Evolutionary conservation across 2,329 filamentous ascomycete species (phyloP).

Genomic region (Pyrenophora graminea): DNA sequence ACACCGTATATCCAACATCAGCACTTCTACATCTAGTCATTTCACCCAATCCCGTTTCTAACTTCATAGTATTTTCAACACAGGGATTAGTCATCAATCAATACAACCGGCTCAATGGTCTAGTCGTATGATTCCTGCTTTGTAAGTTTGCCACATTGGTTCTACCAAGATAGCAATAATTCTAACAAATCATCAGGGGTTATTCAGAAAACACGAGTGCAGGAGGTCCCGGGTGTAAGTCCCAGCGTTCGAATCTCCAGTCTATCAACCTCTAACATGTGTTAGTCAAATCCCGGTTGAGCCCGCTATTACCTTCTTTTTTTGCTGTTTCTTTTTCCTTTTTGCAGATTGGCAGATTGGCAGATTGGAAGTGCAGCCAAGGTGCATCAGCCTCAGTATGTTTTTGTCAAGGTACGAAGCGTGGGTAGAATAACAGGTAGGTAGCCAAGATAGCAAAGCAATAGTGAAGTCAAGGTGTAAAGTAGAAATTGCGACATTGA

Average conservation of each 20-base stretch:
- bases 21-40: background rate
- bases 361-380: no score
- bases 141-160: slow-evolving; percentile 5
- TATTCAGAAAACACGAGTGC: slow-evolving; percentile 6
- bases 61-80: background rate
- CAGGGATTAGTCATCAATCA: slow-evolving; percentile 3
- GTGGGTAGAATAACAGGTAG: no score
- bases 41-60: accelerated
- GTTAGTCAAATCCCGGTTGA: slow-evolving; percentile 15
- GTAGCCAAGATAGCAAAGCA: no score
- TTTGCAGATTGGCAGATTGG: no score
- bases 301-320: background rate
- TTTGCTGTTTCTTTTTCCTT: background rate
- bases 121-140: slow-evolving; percentile 41
- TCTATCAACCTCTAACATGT: background rate
- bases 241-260: background rate
- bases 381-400: no score
- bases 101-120: slow-evolving; percentile 28
- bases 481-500: background rate
- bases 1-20: background rate
- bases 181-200: background rate
- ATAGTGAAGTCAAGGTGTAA: no score
- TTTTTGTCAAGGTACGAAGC: background rate
- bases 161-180: background rate
- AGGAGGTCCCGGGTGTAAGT: slow-evolving; percentile 32